A percentile compares a stretch with the other conserved stretches of the same genome.
These are phyloP conservation scores for Strobilomyces confusus DNA, from an alignment of 768 basidiomycete genomes.

Conservation along the genomic window DNA sequence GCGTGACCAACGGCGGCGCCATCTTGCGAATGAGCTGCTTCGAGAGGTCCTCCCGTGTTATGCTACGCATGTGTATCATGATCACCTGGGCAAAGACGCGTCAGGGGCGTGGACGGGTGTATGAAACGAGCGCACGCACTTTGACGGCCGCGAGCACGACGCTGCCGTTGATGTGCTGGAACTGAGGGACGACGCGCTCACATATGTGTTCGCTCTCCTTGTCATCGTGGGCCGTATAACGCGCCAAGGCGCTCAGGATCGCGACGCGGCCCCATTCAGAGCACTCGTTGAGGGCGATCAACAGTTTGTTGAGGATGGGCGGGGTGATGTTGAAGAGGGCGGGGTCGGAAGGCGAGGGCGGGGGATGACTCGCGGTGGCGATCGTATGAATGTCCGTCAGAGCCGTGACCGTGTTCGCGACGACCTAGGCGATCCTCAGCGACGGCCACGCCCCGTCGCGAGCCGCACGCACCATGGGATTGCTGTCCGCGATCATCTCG, in stretches of 20 bases:
- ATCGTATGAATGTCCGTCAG: slow-evolving; percentile 87
- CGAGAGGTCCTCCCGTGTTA: slow-evolving; percentile 76
- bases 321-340: slow-evolving; percentile 82
- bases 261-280: slow-evolving; percentile 99
- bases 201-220: slow-evolving; percentile 99
- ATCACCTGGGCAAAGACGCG: slow-evolving; percentile 57
- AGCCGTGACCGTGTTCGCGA: slow-evolving; percentile 93
- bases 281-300: slow-evolving; percentile 96
- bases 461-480: slow-evolving; percentile 79
- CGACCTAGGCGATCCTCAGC: slow-evolving; percentile 58
- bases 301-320: slow-evolving; percentile 77
- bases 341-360: slow-evolving; percentile 52
- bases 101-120: neutral
- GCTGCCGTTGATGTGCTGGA: slow-evolving; percentile 94
- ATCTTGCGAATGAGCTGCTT: slow-evolving; percentile 91
- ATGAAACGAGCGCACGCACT: slow-evolving; percentile 39
- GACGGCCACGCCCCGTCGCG: neutral
- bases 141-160: slow-evolving; percentile 97
- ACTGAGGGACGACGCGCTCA: slow-evolving; percentile 96
- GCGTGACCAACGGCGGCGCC: slow-evolving; percentile 94
- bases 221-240: slow-evolving; percentile 80
- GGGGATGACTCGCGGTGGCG: slow-evolving; percentile 48
- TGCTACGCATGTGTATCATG: slow-evolving; percentile 92
- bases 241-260: slow-evolving; percentile 78
- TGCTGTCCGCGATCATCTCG: slow-evolving; percentile 92